Evolutionary conservation across 2,329 filamentous ascomycete species (phyloP), one percentile per base, ranked within the genome.

Genomic region (Colletotrichum costaricense): DNA sequence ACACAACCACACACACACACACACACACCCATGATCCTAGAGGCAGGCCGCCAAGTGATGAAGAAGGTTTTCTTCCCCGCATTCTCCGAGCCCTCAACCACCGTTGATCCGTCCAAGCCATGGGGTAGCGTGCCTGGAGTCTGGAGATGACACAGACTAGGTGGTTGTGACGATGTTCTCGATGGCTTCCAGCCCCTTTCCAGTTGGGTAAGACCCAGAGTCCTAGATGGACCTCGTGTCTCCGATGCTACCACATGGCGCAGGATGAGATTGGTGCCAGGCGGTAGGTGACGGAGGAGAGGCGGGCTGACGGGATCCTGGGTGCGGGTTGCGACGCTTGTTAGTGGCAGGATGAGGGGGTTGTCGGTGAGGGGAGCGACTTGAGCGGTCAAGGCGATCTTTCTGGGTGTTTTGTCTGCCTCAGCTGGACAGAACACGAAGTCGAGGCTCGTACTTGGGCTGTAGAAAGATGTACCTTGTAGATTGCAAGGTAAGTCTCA

Each of bases 41-140:
- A 54, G 22, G 46, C 30, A 63, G n/a, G 59, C 54, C 33, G 59
- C 59, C 66, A 38, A 60, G 70, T 38, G 19, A 49, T 22, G 19
- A 33, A 54, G 24, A 58, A 63, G 67, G 60, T 52, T 56, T 57
- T 5, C 28, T 71, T 66, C 67, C 67, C 71, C 71, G 67, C 71
- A 66, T 35, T 73, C 56, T 57, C 22, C 54, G 6, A 56, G 22
- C 22, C 9, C 26, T 30, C 26, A 14, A 42, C 38, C 26, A 52
- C 67, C 22, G 57, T 33, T 62, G 60, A 26, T 38, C 30, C 38
- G 26, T 57, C 55, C 33, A 33, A 60, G 55, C 16, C 30, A 22
- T 35, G 46, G 46, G 60, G 64, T 58, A 60, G 59, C 58, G 28
- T 69, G 59, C 30, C 54, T 59, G 52, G 52, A 7, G 26, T 52